Base-by-base conservation (phyloP, 2,329 filamentous ascomycete species). In the Magnaporthales sp. region DNA sequence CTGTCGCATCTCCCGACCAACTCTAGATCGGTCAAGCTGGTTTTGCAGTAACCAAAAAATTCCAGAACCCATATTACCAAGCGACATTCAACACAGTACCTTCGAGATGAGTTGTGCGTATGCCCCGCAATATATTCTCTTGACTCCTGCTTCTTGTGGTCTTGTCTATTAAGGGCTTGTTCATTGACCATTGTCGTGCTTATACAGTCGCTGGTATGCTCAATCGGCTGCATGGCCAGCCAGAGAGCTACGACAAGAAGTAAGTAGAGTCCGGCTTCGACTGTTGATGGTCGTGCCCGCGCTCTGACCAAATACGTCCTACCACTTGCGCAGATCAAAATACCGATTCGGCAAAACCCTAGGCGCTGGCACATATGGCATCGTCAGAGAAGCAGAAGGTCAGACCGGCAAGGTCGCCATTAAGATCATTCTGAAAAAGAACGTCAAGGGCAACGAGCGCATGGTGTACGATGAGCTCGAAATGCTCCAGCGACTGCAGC, bases 351-450 rank as follows among this genome's bases (percentile, higher is more conserved):
- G 95, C 74, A 89, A 90, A 77, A 98, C 94, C 27, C 86, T 99
- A 68, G 95, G 95, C 75, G 95, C 95, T 69, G 95, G 95, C 73
- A 99, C 95, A 73, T 99, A 99, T 84, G 95, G 95, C 75, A 96
- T 99, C 74, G 95, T 99, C 74, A 89, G 95, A 73, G 95, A 99
- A 80, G 95, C 95, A 68, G 93, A 97, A 69, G 86, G 91, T 72
- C 87, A 90, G 58, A 84, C 86, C 24, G 92, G 92, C 77, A 86
- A 97, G 83, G 93, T 96, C 68, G 95, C 95, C 56, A 87, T 99
- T 79, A 99, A 99, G 85, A 98, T 99, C 77, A 99, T 99, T 78
- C 83, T 98, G 75, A 99, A 99, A 86, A 97, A 97, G 83, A 98
- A 97, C 79, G 94, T 99, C 76, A 96, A 93, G 78, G 94, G 93